Evolutionary conservation across 2,329 filamentous ascomycete genomes (phyloP).

Genomic region (Trichocomaceae sp.): DNA sequence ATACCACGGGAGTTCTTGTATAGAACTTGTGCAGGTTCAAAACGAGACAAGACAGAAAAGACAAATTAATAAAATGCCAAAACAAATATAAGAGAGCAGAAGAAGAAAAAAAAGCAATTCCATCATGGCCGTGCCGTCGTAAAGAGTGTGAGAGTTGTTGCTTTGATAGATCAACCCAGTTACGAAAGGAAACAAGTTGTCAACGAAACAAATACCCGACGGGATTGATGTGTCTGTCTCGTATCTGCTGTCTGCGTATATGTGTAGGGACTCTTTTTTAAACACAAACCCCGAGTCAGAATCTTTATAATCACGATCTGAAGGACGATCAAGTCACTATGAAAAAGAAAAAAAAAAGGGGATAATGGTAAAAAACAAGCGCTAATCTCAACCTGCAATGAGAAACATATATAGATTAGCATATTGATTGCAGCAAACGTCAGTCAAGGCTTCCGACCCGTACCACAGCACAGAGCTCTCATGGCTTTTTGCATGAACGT

Average conservation of each 20-base stretch:
- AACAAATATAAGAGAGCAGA: neutral
- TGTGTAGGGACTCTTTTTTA: constrained; percentile 1
- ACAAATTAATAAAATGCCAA: constrained; percentile 5
- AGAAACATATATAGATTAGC: constrained; percentile 21
- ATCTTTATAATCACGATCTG: neutral
- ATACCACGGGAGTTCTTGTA: neutral
- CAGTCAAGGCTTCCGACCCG: constrained; percentile 25
- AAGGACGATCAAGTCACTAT: neutral
- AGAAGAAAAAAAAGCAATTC: constrained; percentile 13
- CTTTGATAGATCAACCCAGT: constrained; percentile 10
- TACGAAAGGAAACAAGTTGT: neutral
- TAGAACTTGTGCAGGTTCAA: neutral
- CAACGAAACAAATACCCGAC: constrained; percentile 9
- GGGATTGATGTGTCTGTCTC: constrained; percentile 3
- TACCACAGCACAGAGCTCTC: constrained; percentile 86
- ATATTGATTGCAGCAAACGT: constrained; percentile 15
- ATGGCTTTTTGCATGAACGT: constrained; percentile 86
- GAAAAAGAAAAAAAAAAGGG: too few species aligned
- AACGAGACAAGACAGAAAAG: neutral
- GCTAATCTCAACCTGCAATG: constrained; percentile 29
- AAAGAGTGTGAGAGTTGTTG: constrained; percentile 14
- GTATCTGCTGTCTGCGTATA: neutral
- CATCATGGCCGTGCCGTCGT: constrained; percentile 17
- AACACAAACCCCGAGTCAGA: neutral
- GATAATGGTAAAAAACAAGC: constrained; percentile 5